Percentiles rank a stretch among this genome's conserved stretches.
Conservation (phyloP, 768 basidiomycete genomes). For the Imleria badia region DNA sequence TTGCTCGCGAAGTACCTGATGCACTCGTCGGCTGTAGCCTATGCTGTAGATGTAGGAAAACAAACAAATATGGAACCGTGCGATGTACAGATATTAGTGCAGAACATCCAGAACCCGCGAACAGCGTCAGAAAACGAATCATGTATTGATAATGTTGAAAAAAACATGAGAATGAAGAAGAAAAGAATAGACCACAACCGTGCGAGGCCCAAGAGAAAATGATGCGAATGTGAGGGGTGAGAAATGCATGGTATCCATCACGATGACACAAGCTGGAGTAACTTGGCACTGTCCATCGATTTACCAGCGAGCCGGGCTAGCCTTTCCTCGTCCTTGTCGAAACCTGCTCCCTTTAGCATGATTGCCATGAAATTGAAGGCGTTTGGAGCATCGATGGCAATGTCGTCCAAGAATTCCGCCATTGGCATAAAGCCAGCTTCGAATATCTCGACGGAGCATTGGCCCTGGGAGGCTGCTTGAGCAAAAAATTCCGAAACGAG, state of each 20-base stretch:
- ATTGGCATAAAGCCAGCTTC: constrained; percentile 71
- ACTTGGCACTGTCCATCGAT: constrained; percentile 57
- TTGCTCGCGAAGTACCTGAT: constrained; percentile 23
- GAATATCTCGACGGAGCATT: constrained; percentile 60
- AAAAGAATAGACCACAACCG: constrained; percentile 9
- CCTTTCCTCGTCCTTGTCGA: constrained; percentile 58
- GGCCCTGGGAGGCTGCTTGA: constrained; percentile 56
- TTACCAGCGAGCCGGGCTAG: constrained; percentile 58
- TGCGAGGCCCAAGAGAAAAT: constrained; percentile 13
- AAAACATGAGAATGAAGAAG: neutral
- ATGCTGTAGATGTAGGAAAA: constrained; percentile 23
- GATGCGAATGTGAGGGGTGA: constrained; percentile 14
- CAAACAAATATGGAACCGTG: constrained; percentile 20
- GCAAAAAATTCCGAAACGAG: constrained; percentile 77
- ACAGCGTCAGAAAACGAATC: constrained; percentile 26
- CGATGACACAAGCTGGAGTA: constrained; percentile 57
- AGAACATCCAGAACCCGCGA: constrained; percentile 27
- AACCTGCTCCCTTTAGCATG: constrained; percentile 67
- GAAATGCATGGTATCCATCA: constrained; percentile 20
- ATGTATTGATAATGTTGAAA: constrained; percentile 5
- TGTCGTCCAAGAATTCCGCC: constrained; percentile 82
- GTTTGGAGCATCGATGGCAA: constrained; percentile 87
- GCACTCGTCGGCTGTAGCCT: constrained; percentile 23
- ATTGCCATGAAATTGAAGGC: constrained; percentile 75
- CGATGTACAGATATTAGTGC: constrained; percentile 31